Percentiles rank a stretch among this genome's conserved stretches.
phyloP scores from a whole-genome alignment of 2,329 filamentous ascomycete species.

The Aspergillus puulaauensis region DNA sequence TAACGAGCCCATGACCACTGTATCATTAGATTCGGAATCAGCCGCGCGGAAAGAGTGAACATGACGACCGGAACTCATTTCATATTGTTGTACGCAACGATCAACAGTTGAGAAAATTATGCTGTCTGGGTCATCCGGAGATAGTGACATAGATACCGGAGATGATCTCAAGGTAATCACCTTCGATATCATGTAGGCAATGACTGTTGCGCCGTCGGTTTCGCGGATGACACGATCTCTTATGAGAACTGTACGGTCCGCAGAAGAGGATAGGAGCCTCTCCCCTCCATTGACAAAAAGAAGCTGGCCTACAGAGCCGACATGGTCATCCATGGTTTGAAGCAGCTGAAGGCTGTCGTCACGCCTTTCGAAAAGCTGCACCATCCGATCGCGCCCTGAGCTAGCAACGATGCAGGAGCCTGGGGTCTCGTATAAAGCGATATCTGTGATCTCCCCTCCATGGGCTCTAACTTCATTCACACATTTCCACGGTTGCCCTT shows the following conservation, averaged over 20 bases:
- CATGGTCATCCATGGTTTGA: slow-evolving; percentile 90
- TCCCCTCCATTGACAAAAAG: slow-evolving; percentile 71
- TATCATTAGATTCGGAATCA: slow-evolving; percentile 76
- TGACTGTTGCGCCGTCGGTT: slow-evolving; percentile 49
- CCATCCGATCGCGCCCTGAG: slow-evolving; percentile 84
- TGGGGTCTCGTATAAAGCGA: slow-evolving; percentile 67
- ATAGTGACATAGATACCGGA: slow-evolving; percentile 77
- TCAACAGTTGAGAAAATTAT: slow-evolving; percentile 63
- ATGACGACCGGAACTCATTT: slow-evolving; percentile 67
- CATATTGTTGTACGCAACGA: slow-evolving; percentile 59
- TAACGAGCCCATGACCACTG: slow-evolving; percentile 79
- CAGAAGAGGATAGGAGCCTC: slow-evolving; percentile 78
- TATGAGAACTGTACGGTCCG: slow-evolving; percentile 83
- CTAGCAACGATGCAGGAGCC: slow-evolving; percentile 70
- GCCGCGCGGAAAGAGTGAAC: slow-evolving; percentile 76
- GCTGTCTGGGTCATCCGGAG: slow-evolving; percentile 58
- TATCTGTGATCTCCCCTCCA: slow-evolving; percentile 77
- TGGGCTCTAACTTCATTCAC: slow-evolving; percentile 80
- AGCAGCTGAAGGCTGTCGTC: slow-evolving; percentile 69
- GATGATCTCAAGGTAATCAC: slow-evolving; percentile 83
- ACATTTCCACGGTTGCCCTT: slow-evolving; percentile 57
- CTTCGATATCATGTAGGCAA: slow-evolving; percentile 74
- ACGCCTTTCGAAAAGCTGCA: slow-evolving; percentile 75
- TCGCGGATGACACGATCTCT: slow-evolving; percentile 74
- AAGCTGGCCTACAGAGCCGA: slow-evolving; percentile 77